phyloP scores from a whole-genome alignment of 805 yeast genomes.

The Candida wancherniae region DNA sequence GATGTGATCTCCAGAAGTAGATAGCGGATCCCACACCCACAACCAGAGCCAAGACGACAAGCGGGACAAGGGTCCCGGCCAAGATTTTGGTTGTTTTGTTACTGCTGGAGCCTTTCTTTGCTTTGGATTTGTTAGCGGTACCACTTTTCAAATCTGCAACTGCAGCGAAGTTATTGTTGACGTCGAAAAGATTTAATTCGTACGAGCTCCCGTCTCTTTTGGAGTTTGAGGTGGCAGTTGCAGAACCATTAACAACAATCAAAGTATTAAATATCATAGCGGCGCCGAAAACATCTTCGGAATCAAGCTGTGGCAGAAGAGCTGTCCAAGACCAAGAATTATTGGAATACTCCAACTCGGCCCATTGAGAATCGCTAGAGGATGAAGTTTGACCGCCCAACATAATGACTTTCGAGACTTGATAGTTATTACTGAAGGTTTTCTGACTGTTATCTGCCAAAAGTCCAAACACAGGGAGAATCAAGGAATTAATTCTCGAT shows the following conservation, averaged over 20 bases:
- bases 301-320: constrained; percentile 11
- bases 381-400: constrained; percentile 54
- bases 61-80: constrained; percentile 36
- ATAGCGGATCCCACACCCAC: constrained; percentile 5
- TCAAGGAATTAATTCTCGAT: constrained; percentile 49
- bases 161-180: constrained; percentile 25
- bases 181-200: constrained; percentile 39
- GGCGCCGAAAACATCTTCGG: constrained; percentile 42
- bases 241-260: constrained; percentile 32
- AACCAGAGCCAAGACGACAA: constrained; percentile 18
- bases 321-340: constrained; percentile 39
- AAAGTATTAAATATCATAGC: constrained; percentile 49
- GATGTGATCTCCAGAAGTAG: constrained; percentile 8
- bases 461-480: constrained; percentile 49
- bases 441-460: constrained; percentile 17
- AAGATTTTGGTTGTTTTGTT: constrained; percentile 24
- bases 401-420: constrained; percentile 42
- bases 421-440: constrained; percentile 29
- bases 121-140: constrained; percentile 19
- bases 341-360: constrained; percentile 30
- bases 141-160: constrained; percentile 26
- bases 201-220: constrained; percentile 19
- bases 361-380: constrained; percentile 39
- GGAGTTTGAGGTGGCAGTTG: background rate
- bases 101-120: constrained; percentile 4